A percentile compares a stretch with the other conserved stretches of the same genome.
Conservation (phyloP, 495 filamentous ascomycete species). For the Poronia punctata region DNA sequence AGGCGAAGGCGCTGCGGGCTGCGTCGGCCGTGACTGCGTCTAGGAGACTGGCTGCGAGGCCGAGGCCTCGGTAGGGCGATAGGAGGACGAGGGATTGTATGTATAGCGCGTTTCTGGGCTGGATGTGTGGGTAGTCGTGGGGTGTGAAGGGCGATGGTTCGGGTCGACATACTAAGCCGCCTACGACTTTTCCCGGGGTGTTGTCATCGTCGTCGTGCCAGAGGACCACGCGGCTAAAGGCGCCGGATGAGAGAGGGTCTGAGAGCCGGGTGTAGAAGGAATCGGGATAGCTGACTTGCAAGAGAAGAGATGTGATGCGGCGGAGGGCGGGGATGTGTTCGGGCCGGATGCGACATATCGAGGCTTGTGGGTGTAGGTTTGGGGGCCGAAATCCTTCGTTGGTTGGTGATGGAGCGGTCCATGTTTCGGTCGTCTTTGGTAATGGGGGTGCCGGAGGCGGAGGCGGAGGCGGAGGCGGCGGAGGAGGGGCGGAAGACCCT, state of each 20-base stretch:
- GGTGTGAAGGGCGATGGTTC: slow-evolving; percentile 41
- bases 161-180: slow-evolving; percentile 76
- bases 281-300: slow-evolving; percentile 82
- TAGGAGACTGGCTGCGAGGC: slow-evolving; percentile 71
- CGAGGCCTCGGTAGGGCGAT: slow-evolving; percentile 71
- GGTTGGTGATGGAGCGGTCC: slow-evolving; percentile 9
- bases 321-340: slow-evolving; percentile 66
- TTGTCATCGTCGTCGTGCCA: slow-evolving; percentile 29
- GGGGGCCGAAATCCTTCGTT: slow-evolving; percentile 22
- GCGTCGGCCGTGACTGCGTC: slow-evolving; percentile 45
- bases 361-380: slow-evolving; percentile 39
- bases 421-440: slow-evolving; percentile 7
- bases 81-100: slow-evolving; percentile 80
- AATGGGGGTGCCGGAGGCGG: slow-evolving; percentile 14
- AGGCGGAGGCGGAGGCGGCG: slow-evolving; percentile 16
- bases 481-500: slow-evolving; percentile 10
- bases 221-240: slow-evolving; percentile 71
- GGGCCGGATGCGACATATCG: slow-evolving; percentile 51
- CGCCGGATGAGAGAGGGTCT: slow-evolving; percentile 55
- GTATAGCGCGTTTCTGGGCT: slow-evolving; percentile 57
- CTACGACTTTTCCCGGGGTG: slow-evolving; percentile 57
- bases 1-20: slow-evolving; percentile 23
- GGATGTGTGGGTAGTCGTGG: slow-evolving; percentile 16
- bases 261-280: slow-evolving; percentile 77
- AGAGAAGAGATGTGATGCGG: slow-evolving; percentile 73